Percentiles rank a stretch among this genome's conserved stretches.
These are phyloP conservation scores for Colletotrichum trifolii DNA, from an alignment of 2,329 filamentous ascomycete genomes.

Conservation along the genomic window DNA sequence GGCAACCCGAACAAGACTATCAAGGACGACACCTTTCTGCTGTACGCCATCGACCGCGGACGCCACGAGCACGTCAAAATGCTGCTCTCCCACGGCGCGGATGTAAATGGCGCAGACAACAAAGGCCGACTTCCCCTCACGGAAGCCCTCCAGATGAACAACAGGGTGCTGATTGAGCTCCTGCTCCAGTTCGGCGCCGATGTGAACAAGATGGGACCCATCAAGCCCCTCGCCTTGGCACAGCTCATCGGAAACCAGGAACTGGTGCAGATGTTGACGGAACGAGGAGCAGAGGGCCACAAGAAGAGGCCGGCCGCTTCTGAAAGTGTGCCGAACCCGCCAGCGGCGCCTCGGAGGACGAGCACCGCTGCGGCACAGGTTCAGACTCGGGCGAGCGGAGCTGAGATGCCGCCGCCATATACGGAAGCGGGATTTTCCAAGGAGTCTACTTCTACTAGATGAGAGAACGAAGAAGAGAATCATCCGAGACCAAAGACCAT, in stretches of 20 bases:
- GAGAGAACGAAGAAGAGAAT: no score
- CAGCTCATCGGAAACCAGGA: constrained; percentile 22
- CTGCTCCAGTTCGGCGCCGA: constrained; percentile 37
- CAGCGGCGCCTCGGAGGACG: no score
- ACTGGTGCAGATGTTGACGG: constrained; percentile 22
- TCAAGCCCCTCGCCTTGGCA: constrained; percentile 30
- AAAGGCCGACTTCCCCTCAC: constrained; percentile 33
- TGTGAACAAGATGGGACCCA: constrained; percentile 31
- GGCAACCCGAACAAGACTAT: constrained; percentile 36
- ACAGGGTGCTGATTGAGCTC: constrained; percentile 24
- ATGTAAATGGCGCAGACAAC: constrained; percentile 42
- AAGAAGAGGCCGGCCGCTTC: neutral
- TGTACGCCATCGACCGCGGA: constrained; percentile 44
- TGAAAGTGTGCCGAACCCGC: no score
- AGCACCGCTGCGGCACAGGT: no score
- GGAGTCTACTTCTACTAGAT: no score
- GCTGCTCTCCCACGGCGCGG: constrained; percentile 47
- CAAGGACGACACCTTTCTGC: constrained; percentile 41
- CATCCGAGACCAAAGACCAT: no score
- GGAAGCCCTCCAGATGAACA: constrained; percentile 41
- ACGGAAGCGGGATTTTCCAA: no score
- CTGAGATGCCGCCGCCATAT: no score
- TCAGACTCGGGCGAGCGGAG: no score
- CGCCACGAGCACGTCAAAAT: constrained; percentile 39
- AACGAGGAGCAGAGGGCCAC: constrained; percentile 27